Evolutionary conservation across 345 rosid genomes (phyloP), one percentile per base, ranked within the genome.

Genomic region (Lepidium sativum): DNA sequence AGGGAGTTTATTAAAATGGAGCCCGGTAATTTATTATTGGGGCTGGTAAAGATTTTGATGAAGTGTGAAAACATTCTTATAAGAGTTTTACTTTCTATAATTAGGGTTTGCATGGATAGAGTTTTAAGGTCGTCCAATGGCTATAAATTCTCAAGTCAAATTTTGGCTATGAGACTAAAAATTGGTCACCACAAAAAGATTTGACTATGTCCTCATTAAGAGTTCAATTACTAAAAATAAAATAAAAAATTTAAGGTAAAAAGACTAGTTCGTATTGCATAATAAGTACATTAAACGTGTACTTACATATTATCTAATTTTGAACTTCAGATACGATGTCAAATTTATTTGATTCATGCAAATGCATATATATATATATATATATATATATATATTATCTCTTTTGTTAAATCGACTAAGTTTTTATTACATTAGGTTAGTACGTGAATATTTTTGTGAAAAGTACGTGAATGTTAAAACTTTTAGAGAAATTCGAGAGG

Each of bases 101-200:
- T 65, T 72, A 72, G 68, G 62, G 43, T 17, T 58, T 68, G 58
- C 64, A 63, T 63, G 58, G 45, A 50, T 2, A 10, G 63, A 66
- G 31, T 37, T 44, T 73, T 54, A n/a, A 43, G 72, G 63, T 45
- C 51, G 33, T 51, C 52, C 33, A 41, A 65, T 65, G 76, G 76
- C 60, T 72, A n/a, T n/a, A 65, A 63, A 31, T 12, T 54, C 44
- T 65, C 32, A 31, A 32, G 31, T 40, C 53, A 23, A 38, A 23
- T 56, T 50, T 72, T 57, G 25, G 71, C 39, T 41, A 14, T 25
- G 39, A 8, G 47, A 13, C 3, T 58, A 33, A 50, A 57, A 57
- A 8, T 39, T 65, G 3, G 54, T 41, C 39, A 56, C 70, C 53
- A 39, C 65, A 56, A 48, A 59, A 40, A 47, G 33, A 37, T 62